Conservation (phyloP, 768 basidiomycete species). For the Suillus subluteus region DNA sequence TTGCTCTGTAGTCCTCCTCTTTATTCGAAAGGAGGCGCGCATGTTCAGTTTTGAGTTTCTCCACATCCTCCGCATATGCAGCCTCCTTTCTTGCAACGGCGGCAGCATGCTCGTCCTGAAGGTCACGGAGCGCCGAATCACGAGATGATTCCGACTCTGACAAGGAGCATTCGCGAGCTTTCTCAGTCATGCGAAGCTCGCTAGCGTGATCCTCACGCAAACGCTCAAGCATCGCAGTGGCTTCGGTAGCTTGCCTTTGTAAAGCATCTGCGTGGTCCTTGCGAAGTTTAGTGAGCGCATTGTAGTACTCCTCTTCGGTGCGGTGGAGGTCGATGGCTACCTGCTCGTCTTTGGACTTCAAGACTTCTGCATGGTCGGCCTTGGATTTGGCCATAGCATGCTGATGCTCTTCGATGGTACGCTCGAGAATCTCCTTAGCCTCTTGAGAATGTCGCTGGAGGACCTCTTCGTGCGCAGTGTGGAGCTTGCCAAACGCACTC, state of each 20-base stretch:
- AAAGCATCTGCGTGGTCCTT: constrained; percentile 70
- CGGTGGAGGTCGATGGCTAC: constrained; percentile 58
- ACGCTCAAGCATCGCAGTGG: constrained; percentile 65
- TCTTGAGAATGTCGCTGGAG: constrained; percentile 59
- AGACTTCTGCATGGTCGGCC: constrained; percentile 55
- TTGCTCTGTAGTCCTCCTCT: constrained; percentile 58
- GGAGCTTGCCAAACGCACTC: constrained; percentile 59
- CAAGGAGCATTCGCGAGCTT: constrained; percentile 72
- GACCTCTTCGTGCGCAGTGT: constrained; percentile 54
- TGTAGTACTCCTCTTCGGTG: constrained; percentile 83
- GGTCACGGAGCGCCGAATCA: constrained; percentile 58
- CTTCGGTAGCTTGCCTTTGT: constrained; percentile 61
- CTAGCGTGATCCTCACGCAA: constrained; percentile 77
- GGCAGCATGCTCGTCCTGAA: constrained; percentile 74
- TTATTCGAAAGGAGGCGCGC: constrained; percentile 52
- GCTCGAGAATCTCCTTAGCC: constrained; percentile 51
- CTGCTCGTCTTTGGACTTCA: constrained; percentile 67
- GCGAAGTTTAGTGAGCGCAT: constrained; percentile 77
- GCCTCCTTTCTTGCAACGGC: constrained; percentile 69
- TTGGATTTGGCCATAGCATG: constrained; percentile 48
- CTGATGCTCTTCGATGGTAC: constrained; percentile 57
- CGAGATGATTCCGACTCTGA: constrained; percentile 76
- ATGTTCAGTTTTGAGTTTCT: constrained; percentile 69
- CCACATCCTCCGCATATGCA: constrained; percentile 65
- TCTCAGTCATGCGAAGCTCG: constrained; percentile 74